Conservation (phyloP, 148 eudicot genomes). For the Dianthus caryophyllus region DNA sequence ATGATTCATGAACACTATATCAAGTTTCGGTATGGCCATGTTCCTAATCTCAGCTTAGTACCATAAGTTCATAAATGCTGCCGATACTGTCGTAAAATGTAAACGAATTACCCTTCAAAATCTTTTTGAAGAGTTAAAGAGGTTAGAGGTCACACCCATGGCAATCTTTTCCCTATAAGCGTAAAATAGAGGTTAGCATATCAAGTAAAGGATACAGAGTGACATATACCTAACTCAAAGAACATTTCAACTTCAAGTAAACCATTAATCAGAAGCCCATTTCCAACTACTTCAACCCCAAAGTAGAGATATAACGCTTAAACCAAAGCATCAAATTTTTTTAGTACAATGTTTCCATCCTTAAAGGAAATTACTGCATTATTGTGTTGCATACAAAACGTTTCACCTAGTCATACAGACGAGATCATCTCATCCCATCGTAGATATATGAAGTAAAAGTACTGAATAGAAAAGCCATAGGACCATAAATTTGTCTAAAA, state of each 20-base stretch:
- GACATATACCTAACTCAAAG: background rate
- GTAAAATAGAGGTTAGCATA: background rate
- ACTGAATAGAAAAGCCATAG: background rate
- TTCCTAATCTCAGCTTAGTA: too few species aligned
- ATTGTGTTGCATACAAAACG: background rate
- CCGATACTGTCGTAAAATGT: too few species aligned
- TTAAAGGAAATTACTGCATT: background rate
- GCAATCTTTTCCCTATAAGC: background rate
- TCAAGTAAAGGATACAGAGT: background rate
- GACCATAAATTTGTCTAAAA: background rate
- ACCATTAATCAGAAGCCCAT: background rate
- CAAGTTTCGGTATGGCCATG: too few species aligned
- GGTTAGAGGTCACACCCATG: too few species aligned
- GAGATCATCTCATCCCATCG: background rate
- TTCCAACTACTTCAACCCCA: background rate
- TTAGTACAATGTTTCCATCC: background rate
- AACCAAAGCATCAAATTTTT: background rate
- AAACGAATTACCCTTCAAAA: too few species aligned
- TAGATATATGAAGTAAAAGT: background rate
- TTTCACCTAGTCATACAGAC: background rate
- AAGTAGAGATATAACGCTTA: background rate
- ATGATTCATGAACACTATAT: background rate
- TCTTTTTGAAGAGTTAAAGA: too few species aligned
- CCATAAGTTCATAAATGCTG: too few species aligned
- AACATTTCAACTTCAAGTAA: background rate